These are phyloP conservation scores for Peronosclerospora sorghi DNA, from an alignment of 352 stramenopile genomes.

Conservation along the genomic window DNA sequence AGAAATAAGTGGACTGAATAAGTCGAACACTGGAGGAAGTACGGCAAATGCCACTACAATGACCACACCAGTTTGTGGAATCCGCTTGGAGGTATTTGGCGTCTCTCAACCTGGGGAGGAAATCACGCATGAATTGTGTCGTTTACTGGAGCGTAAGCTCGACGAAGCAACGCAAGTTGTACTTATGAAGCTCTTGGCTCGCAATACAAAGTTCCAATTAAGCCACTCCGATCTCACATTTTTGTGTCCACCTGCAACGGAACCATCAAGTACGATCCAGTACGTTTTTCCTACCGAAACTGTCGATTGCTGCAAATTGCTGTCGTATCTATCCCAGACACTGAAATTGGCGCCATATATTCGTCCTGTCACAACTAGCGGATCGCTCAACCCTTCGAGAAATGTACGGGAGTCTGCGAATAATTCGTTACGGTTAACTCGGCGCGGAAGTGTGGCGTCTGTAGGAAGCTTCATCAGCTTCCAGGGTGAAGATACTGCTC, in stretches of 20 bases:
- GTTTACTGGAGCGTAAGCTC: conserved; percentile 74
- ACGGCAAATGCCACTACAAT: conserved; percentile 3
- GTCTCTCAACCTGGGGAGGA: conserved; percentile 72
- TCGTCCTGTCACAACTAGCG: conserved; percentile 30
- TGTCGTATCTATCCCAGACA: conserved; percentile 55
- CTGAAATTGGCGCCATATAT: conserved; percentile 43
- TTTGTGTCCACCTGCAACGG: conserved; percentile 42
- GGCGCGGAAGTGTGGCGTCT: conserved; percentile 16
- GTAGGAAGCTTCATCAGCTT: conserved; percentile 13
- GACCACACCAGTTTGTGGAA: conserved; percentile 25
- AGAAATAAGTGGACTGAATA: conserved; percentile 12
- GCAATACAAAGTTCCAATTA: conserved; percentile 81
- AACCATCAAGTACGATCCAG: conserved; percentile 25
- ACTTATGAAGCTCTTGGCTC: conserved; percentile 77
- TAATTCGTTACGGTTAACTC: conserved; percentile 6
- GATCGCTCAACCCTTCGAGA: conserved; percentile 4
- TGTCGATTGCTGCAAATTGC: conserved; percentile 20
- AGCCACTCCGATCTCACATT: conserved; percentile 63
- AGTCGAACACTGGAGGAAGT: conserved; percentile 18
- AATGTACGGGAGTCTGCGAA: conserved; percentile 10
- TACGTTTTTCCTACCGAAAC: conserved; percentile 41
- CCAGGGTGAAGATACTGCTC: conserved; percentile 10
- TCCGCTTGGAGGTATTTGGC: conserved; percentile 76
- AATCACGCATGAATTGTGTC: conserved; percentile 73
- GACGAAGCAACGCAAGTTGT: conserved; percentile 80